Evolutionary conservation across 108 stramenopile genomes (phyloP).

Genomic region (Seminavis robusta): DNA sequence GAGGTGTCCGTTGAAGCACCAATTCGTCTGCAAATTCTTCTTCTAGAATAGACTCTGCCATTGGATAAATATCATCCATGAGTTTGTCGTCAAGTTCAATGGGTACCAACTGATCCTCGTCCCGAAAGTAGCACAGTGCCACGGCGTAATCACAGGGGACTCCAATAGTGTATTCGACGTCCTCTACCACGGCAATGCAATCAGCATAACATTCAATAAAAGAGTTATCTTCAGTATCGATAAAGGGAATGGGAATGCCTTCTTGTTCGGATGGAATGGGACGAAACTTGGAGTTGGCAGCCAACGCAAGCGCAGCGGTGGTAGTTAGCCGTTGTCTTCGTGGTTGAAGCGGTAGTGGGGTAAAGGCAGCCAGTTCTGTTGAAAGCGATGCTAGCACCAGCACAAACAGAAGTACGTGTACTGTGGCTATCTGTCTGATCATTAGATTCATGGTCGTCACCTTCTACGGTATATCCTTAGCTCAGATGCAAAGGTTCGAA

Average conservation of each 20-base stretch:
- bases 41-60: constrained; percentile 76
- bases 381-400: too few relatives aligned
- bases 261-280: constrained; percentile 54
- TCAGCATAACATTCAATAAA: constrained; percentile 89
- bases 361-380: too few relatives aligned
- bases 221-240: constrained; percentile 50
- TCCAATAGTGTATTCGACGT: constrained; percentile 82
- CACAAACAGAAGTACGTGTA: too few relatives aligned
- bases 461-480: too few relatives aligned
- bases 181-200: constrained; percentile 50
- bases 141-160: constrained; percentile 83
- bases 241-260: constrained; percentile 73
- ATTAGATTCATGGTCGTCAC: too few relatives aligned
- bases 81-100: constrained; percentile 70
- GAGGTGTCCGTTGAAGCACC: constrained; percentile 72
- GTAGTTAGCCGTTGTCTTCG: too few relatives aligned
- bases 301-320: too few relatives aligned
- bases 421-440: too few relatives aligned
- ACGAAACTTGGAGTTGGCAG: too few relatives aligned
- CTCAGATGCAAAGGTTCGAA: too few relatives aligned
- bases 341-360: too few relatives aligned
- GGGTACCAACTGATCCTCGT: constrained; percentile 57
- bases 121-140: constrained; percentile 79
- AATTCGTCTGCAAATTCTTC: constrained; percentile 91
- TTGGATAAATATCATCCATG: constrained; percentile 83